These are phyloP conservation scores for Colletotrichum trifolii DNA, from an alignment of 2,329 filamentous ascomycete species.

Conservation along the genomic window DNA sequence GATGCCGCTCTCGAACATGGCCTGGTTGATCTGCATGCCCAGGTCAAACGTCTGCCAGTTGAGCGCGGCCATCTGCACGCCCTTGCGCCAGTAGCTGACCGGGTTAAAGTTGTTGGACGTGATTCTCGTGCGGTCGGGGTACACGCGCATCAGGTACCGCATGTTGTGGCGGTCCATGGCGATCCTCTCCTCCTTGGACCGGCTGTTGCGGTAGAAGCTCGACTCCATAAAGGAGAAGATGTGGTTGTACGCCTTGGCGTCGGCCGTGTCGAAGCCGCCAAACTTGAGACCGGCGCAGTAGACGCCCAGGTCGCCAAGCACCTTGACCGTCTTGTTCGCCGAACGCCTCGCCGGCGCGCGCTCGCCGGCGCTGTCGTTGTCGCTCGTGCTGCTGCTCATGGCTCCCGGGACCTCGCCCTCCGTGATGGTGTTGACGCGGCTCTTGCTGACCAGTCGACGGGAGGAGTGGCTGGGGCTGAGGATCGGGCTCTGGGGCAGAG, in stretches of 20 bases:
- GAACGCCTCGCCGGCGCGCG: constrained; percentile 67
- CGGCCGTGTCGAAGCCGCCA: constrained; percentile 78
- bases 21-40: constrained; percentile 95
- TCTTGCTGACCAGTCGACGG: constrained; percentile 61
- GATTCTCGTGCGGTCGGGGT: constrained; percentile 84
- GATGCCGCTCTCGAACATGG: constrained; percentile 92
- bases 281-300: constrained; percentile 83
- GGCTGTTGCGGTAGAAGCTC: constrained; percentile 84
- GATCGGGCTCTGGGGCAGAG: constrained; percentile 65
- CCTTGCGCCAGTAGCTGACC: constrained; percentile 90
- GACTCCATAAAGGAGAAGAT: constrained; percentile 95
- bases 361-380: constrained; percentile 78
- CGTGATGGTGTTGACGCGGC: constrained; percentile 67
- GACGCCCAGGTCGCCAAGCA: constrained; percentile 87
- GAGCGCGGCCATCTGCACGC: constrained; percentile 96
- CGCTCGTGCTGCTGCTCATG: constrained; percentile 75
- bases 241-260: constrained; percentile 91
- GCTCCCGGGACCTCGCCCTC: constrained; percentile 66
- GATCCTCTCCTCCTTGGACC: constrained; percentile 79
- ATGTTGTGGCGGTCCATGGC: constrained; percentile 90
- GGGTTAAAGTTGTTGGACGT: constrained; percentile 95
- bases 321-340: constrained; percentile 86
- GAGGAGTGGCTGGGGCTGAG: constrained; percentile 62
- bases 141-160: constrained; percentile 91
- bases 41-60: constrained; percentile 99